These are phyloP conservation scores for Penicillium nordicum DNA, from an alignment of 2,329 filamentous ascomycete species.

Conservation along the genomic window DNA sequence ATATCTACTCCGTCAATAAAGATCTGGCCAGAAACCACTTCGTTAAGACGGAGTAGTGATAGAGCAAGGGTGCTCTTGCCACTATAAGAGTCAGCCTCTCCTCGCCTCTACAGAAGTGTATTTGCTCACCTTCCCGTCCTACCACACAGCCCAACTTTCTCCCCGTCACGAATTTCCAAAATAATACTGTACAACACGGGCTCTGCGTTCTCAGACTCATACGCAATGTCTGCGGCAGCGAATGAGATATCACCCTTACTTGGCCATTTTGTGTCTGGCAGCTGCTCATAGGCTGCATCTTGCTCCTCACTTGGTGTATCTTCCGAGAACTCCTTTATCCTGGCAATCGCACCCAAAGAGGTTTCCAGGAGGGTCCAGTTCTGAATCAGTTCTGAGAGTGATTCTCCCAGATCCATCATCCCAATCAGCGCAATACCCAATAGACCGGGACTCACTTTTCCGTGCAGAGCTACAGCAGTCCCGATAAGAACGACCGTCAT, in stretches of 20 bases:
- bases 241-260: conserved; percentile 21
- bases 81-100: neutral
- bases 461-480: conserved; percentile 38
- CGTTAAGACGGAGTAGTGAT: conserved; percentile 27
- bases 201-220: conserved; percentile 8
- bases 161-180: conserved; percentile 25
- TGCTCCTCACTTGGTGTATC: conserved; percentile 27
- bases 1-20: conserved; percentile 27
- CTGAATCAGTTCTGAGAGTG: conserved; percentile 34
- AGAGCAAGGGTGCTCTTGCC: conserved; percentile 23
- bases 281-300: neutral
- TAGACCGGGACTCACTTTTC: conserved; percentile 39
- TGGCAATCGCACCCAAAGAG: conserved; percentile 53
- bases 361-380: conserved; percentile 57
- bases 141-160: conserved; percentile 37
- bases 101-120: no score
- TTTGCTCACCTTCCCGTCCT: conserved; percentile 15
- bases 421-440: conserved; percentile 48
- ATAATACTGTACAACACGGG: conserved; percentile 27
- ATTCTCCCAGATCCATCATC: conserved; percentile 43
- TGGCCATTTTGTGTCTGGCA: conserved; percentile 20
- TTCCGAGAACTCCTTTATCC: conserved; percentile 51
- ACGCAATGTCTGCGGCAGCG: conserved; percentile 15
- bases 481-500: conserved; percentile 44
- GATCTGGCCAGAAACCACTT: conserved; percentile 25